Evolutionary conservation across 257 asterid genomes (phyloP).

Genomic region (Fraxinus anomala): DNA sequence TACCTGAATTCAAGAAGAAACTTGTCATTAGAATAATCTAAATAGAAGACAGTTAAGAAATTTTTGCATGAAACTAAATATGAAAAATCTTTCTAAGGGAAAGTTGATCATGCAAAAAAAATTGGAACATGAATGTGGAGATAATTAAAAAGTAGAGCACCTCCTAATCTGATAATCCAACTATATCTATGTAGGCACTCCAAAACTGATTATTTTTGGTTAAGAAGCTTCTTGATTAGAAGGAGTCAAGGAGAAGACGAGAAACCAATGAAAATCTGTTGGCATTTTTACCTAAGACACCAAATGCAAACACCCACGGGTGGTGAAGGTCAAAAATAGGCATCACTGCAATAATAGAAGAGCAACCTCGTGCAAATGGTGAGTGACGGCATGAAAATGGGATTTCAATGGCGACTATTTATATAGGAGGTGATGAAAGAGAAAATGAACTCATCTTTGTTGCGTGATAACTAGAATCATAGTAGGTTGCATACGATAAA

Average conservation of each 20-base stretch:
- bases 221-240: no score
- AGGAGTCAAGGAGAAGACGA: not conserved
- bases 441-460: constrained; percentile 33
- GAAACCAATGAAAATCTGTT: not conserved
- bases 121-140: not conserved
- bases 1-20: constrained; percentile 50
- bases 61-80: no score
- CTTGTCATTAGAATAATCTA: not conserved
- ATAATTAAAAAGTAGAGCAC: no score
- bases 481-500: constrained; percentile 53
- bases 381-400: constrained; percentile 14
- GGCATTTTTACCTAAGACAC: constrained; percentile 41
- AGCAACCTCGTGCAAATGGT: not conserved
- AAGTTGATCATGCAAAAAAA: constrained; percentile 30
- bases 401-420: constrained; percentile 3
- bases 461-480: constrained; percentile 51
- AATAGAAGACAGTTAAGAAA: no score
- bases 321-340: constrained; percentile 43
- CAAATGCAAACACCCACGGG: constrained; percentile 49
- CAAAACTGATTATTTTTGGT: no score
- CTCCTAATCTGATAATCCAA: no score
- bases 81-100: not conserved
- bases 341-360: constrained; percentile 21
- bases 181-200: not conserved
- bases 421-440: constrained; percentile 20